Base-by-base conservation (phyloP, 352 stramenopile genomes). In the Pythium scleroteichum region DNA sequence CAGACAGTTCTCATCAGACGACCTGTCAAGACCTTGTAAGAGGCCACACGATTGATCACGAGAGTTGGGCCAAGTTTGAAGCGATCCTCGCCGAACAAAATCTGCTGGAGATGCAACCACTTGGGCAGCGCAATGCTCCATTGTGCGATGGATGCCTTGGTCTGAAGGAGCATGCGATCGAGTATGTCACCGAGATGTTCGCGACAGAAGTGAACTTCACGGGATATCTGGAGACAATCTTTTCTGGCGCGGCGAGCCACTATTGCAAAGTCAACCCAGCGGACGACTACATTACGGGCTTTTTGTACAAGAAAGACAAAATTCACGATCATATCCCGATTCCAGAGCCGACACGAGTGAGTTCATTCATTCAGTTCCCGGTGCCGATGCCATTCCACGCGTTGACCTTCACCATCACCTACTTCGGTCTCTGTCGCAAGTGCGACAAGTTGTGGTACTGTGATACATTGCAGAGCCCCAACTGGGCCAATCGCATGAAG, bases 281-380 rank as follows among this genome's bases (percentile, higher is more conserved):
- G 12, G 86, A 92, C 51, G 86, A 95, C 58, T 92, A 88, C 40
- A 88, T 94, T 59, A 91, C 83, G 52, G 86, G 86, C 16, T 95
- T 95, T 57, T 71, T 95, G 71, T 95, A 91, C 84, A 95, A 95
- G 68, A 95, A 95, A 60, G 86, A 95, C 72, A 95, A 95, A 59
- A 93, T 95, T 40, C 86, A 95, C 64, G 86, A 95, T 44, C 86
- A 95, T 62, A 92, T 95, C 53, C 86, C 86, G 42, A 91, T 95
- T 51, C 86, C 86, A 6, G 84, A 95, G 60, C 84, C 86, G 0
- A 95, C 83, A 26, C 80, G 83, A 41, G 84, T 93, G 58, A 92
- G 81, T 65, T 94, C 86, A 16, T 95, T 95, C 59, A 93, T 95
- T 56, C 86, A 92, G 60, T 95, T 95, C 44, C 86, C 86, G 6